A percentile compares a stretch with the other conserved stretches of the same genome.
Evolutionary conservation across 768 basidiomycete genomes (phyloP).

Genomic region (Cubamyces lactineus): DNA sequence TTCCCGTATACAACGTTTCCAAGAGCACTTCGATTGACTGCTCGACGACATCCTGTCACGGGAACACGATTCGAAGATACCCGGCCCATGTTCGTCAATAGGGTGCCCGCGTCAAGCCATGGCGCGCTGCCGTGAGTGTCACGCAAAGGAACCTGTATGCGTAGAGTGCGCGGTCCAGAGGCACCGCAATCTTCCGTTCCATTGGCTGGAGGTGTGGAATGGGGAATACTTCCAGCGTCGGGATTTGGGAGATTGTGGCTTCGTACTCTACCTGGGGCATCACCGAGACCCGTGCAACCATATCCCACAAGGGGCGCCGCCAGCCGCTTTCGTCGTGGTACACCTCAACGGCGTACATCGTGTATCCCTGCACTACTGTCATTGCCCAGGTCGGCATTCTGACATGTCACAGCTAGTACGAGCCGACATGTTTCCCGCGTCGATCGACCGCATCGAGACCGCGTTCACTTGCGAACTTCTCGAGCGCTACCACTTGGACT

Average conservation of each 20-base stretch:
- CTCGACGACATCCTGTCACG: no score
- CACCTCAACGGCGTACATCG: neutral
- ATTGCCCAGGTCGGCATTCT: neutral
- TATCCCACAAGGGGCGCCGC: neutral
- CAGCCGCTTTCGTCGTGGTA: neutral
- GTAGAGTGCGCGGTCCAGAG: no score
- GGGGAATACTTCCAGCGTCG: neutral
- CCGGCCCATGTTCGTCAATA: no score
- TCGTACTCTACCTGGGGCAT: conserved; percentile 1
- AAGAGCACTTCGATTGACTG: no score
- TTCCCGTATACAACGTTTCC: no score
- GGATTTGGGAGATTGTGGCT: neutral
- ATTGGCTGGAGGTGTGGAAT: conserved; percentile 1
- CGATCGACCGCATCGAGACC: neutral
- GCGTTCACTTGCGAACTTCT: neutral
- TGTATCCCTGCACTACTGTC: neutral
- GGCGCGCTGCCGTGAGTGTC: no score
- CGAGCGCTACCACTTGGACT: neutral
- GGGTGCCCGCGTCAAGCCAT: no score
- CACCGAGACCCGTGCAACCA: neutral
- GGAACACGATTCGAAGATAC: no score
- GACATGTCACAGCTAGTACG: neutral
- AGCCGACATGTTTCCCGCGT: neutral
- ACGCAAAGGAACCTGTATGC: no score
- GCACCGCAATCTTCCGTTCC: neutral